A percentile compares a stretch with the other conserved stretches of the same genome.
Conservation (phyloP, 2,329 filamentous ascomycete genomes). For the Trichoderma atrobrunneum region DNA sequence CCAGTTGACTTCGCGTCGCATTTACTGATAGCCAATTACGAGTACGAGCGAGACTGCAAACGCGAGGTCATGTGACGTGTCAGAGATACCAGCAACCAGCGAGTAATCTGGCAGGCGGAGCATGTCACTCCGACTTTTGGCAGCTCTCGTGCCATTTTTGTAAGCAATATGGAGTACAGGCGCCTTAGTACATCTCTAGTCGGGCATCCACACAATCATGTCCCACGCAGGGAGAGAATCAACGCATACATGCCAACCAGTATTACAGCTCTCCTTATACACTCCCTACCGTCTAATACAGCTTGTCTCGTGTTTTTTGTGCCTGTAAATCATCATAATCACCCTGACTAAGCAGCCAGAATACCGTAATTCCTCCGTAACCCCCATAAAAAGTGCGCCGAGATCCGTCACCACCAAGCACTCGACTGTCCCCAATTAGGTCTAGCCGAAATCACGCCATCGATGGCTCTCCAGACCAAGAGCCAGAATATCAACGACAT, state of each 20-base stretch:
- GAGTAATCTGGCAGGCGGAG: not conserved
- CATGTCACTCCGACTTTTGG: not conserved
- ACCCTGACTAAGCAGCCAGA: not conserved
- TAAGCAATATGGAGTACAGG: not conserved
- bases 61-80: constrained; percentile 10
- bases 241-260: too few species aligned
- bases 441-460: constrained; percentile 35
- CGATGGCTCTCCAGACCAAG: constrained; percentile 27
- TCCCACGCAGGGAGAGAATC: not conserved
- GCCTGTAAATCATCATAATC: not conserved
- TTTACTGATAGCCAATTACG: not conserved
- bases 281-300: not conserved
- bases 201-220: not conserved
- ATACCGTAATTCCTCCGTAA: not conserved
- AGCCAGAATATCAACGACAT: constrained; percentile 23
- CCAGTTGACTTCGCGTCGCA: not conserved
- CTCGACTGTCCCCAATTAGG: constrained; percentile 21
- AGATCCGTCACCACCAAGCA: constrained; percentile 3
- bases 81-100: not conserved
- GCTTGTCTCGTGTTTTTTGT: not conserved
- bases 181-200: not conserved
- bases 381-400: not conserved
- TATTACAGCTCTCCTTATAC: not conserved
- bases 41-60: not conserved
- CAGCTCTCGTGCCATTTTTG: not conserved